These are phyloP conservation scores for Xerophyta viscosa DNA, from an alignment of 106 monocot species.

Conservation along the genomic window DNA sequence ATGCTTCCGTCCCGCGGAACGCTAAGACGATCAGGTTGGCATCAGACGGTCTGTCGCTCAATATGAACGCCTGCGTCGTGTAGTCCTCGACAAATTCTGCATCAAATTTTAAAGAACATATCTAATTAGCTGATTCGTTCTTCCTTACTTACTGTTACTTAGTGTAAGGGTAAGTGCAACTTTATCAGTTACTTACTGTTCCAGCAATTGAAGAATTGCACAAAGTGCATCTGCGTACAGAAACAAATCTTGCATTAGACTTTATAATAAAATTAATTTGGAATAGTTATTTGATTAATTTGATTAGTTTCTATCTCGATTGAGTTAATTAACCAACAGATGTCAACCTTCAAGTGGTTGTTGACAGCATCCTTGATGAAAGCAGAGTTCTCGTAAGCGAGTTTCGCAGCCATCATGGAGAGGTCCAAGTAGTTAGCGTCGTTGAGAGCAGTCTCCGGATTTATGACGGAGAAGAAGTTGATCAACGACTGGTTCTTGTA, in stretches of 20 bases:
- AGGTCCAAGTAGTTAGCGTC: conserved; percentile 1
- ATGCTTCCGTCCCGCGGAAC: conserved; percentile 55
- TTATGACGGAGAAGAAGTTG: neutral
- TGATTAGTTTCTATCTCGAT: no score
- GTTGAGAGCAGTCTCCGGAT: neutral
- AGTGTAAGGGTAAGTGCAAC: no score
- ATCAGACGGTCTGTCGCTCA: conserved; percentile 31
- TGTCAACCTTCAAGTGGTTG: neutral
- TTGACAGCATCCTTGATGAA: neutral
- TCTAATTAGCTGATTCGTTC: no score
- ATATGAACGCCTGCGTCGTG: conserved; percentile 51
- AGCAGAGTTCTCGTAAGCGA: conserved; percentile 6
- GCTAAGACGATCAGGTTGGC: conserved; percentile 43
- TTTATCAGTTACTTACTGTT: conserved; percentile 30
- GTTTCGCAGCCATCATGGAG: conserved; percentile 11
- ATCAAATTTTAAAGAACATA: no score
- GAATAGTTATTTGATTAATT: no score
- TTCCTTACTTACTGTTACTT: no score
- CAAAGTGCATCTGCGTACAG: conserved; percentile 65
- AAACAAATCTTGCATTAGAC: no score
- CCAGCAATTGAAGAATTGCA: conserved; percentile 40
- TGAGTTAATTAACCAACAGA: no score
- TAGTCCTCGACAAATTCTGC: conserved; percentile 30
- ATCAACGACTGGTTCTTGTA: neutral
- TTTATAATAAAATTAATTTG: no score